Evolutionary conservation across 164 flowering plant species (phyloP), one percentile per base, ranked within the genome.

Genomic region (Dillenia suffruticosa): DNA sequence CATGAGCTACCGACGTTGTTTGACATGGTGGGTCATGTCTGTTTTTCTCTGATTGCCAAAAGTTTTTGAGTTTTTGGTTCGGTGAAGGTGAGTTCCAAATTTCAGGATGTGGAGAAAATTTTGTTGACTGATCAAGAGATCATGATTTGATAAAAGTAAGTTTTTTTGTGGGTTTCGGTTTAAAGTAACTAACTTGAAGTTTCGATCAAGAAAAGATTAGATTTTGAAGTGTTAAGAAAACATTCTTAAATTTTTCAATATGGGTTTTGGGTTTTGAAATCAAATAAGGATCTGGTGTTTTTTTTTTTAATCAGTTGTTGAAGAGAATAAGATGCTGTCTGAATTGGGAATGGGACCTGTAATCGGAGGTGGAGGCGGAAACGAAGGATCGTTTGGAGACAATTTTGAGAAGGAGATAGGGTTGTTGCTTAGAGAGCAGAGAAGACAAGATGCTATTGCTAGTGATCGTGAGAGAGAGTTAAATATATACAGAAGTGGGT

Each of bases 401-500:
- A 92, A 86, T 26, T 76, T 86, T 16, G 90, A 81, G 70, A 74
- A 74, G 70, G 92, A 88, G 79, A 59, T 86, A 53, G 90, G 84
- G 51, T 7, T 82, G 65, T 65, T 86, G 76, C 72, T 84, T 8
- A 75, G 86, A 9, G 88, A 86, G 54, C 92, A 80, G 68, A 68
- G 86, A 60, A 67, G 83, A 50, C 81, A 74, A 59, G 89, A 83
- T 46, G 80, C 72, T 9, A 81, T 64, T 19, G 67, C 72, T 10
- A 61, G 72, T 74, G 97, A 86, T 72, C 81, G 69, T 16, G 97
- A 90, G 63, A 69, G 79, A 40, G 95, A 86, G 78, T 77, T 87
- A 6, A 85, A 79, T 66, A 49, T 83, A 63, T 86, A 63, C 60
- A 72, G 97, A 57, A 91, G 96, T 70, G 97, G 97, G 47, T 86